Evolutionary conservation across 192 early-diverging fungal species (phyloP).

Genomic region (Diversispora epigaea): DNA sequence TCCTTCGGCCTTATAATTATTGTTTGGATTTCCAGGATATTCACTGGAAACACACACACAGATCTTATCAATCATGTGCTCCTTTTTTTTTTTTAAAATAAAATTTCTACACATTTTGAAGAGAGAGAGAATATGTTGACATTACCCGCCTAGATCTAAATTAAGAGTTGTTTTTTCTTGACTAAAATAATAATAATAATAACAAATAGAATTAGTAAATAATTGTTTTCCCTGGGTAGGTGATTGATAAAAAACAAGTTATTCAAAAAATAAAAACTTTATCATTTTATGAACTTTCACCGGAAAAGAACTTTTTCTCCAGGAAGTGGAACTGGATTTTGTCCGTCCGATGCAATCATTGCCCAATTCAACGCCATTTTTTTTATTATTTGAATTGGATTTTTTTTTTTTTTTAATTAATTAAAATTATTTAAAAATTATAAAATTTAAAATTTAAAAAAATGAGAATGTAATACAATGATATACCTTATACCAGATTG

Average conservation of each 20-base stretch:
- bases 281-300: not conserved
- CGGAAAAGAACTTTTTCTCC: conserved; percentile 40
- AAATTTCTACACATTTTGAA: not conserved
- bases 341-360: conserved; percentile 38
- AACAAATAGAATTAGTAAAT: too few species aligned
- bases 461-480: too few species aligned
- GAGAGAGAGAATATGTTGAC: not conserved
- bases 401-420: too few species aligned
- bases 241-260: too few species aligned
- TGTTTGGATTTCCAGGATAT: conserved; percentile 22
- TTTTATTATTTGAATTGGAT: too few species aligned
- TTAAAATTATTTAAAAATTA: too few species aligned
- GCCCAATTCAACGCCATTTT: conserved; percentile 46
- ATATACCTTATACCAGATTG: too few species aligned
- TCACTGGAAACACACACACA: conserved; percentile 3
- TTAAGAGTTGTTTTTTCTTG: conserved; percentile 34
- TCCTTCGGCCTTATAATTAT: conserved; percentile 18
- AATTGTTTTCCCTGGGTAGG: too few species aligned
- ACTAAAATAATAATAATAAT: not conserved
- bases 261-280: too few species aligned
- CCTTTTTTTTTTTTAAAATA: not conserved
- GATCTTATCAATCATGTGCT: not conserved
- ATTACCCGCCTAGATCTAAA: conserved; percentile 36
- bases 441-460: too few species aligned
- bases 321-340: conserved; percentile 39